These are phyloP conservation scores for Cladosporium oxysporum DNA, from an alignment of 2,329 filamentous ascomycete species.

Conservation along the genomic window DNA sequence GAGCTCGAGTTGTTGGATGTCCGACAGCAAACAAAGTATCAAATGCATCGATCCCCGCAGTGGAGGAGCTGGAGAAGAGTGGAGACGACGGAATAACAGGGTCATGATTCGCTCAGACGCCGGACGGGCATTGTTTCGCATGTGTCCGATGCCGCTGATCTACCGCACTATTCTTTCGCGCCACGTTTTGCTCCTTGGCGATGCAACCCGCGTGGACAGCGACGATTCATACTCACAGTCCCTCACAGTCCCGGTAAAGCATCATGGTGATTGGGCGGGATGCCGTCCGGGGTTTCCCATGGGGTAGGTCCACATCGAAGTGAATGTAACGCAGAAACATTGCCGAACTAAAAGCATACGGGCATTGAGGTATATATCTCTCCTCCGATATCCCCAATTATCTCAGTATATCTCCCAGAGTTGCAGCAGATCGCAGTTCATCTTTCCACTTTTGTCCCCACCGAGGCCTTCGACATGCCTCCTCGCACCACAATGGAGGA, in stretches of 20 bases:
- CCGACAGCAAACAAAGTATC: neutral
- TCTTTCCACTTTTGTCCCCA: neutral
- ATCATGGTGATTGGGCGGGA: neutral
- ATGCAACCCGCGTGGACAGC: neutral
- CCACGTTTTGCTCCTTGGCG: neutral
- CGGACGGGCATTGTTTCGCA: neutral
- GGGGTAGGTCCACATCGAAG: constrained; percentile 1
- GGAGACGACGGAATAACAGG: neutral
- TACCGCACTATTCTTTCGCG: neutral
- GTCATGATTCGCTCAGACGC: neutral
- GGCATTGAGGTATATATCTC: neutral
- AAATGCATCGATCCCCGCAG: neutral
- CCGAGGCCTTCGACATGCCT: neutral
- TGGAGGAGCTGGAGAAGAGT: neutral
- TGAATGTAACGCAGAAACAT: neutral
- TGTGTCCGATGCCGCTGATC: neutral
- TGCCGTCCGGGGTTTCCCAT: constrained; percentile 4
- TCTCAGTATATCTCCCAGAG: neutral
- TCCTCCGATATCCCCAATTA: neutral
- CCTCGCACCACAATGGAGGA: neutral
- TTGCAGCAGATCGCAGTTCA: no score
- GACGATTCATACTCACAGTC: neutral
- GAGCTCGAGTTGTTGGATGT: neutral
- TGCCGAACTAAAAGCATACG: neutral
- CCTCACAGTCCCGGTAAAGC: neutral